These are phyloP conservation scores for Pseudogymnoascus sp. DNA, from an alignment of 2,329 filamentous ascomycete genomes.

Conservation along the genomic window DNA sequence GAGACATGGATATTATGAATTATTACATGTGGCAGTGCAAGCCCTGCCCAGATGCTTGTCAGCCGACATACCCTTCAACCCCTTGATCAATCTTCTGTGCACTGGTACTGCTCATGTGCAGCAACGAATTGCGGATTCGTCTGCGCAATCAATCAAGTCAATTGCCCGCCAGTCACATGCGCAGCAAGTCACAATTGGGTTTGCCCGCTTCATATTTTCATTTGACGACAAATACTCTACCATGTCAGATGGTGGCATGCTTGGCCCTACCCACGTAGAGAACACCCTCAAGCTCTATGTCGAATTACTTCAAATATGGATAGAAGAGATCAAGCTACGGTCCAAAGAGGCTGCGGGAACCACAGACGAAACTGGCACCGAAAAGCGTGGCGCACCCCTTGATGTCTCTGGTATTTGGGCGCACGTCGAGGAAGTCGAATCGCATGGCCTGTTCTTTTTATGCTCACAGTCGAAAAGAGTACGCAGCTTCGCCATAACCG, in stretches of 20 bases:
- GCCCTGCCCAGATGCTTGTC: conserved; percentile 90
- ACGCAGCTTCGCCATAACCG: conserved; percentile 81
- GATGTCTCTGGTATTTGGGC: conserved; percentile 84
- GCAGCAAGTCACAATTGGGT: conserved; percentile 92
- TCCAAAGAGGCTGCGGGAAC: conserved; percentile 64
- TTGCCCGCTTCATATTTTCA: conserved; percentile 95
- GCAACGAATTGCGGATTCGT: conserved; percentile 82
- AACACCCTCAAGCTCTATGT: conserved; percentile 88
- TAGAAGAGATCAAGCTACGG: conserved; percentile 87
- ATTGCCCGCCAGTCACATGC: conserved; percentile 90
- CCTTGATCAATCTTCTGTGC: conserved; percentile 87
- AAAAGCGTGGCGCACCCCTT: conserved; percentile 66
- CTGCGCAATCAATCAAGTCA: conserved; percentile 85
- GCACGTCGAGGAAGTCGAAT: conserved; percentile 93
- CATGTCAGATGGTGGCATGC: conserved; percentile 95
- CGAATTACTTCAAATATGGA: conserved; percentile 92
- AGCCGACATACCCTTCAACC: conserved; percentile 83
- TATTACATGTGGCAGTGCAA: conserved; percentile 91
- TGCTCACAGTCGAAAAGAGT: conserved; percentile 92
- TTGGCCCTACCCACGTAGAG: conserved; percentile 89
- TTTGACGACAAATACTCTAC: conserved; percentile 97
- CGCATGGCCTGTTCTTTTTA: conserved; percentile 91
- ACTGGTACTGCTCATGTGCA: conserved; percentile 96
- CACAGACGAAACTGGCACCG: conserved; percentile 52
- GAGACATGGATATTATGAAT: conserved; percentile 89